phyloP scores from a whole-genome alignment of 2,329 filamentous ascomycete species.

The Neurospora sp. region DNA sequence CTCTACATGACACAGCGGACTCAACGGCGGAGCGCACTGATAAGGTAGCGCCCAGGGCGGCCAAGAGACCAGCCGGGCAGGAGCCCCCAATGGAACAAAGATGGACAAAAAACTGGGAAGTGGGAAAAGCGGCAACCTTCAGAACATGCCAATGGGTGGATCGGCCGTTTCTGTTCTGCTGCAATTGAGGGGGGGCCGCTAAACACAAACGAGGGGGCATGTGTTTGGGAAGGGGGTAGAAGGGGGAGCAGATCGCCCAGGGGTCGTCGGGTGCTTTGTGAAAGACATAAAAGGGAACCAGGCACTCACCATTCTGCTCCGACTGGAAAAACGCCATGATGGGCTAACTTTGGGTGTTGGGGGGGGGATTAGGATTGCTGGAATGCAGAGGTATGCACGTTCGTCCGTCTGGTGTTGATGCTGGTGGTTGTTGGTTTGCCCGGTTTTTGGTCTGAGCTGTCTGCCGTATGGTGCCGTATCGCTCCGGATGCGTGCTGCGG shows the following conservation, averaged over 20 bases:
- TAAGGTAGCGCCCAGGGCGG: constrained; percentile 10
- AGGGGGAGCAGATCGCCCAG: constrained; percentile 3
- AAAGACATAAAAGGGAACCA: constrained; percentile 2
- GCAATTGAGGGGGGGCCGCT: constrained; percentile 2
- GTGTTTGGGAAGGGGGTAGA: constrained; percentile 1
- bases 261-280: constrained; percentile 6
- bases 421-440: neutral
- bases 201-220: neutral
- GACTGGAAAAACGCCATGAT: constrained; percentile 16
- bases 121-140: constrained; percentile 10
- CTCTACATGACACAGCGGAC: constrained; percentile 35
- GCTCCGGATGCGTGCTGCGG: constrained; percentile 7
- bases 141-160: constrained; percentile 6
- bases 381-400: constrained; percentile 7
- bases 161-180: constrained; percentile 8
- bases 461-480: constrained; percentile 6
- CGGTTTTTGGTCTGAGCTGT: constrained; percentile 3
- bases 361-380: neutral
- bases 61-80: neutral
- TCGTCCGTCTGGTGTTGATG: constrained; percentile 1
- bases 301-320: constrained; percentile 18
- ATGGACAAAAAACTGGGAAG: constrained; percentile 17
- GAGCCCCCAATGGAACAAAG: neutral
- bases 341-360: constrained; percentile 9
- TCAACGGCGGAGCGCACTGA: constrained; percentile 30